A percentile compares a stretch with the other conserved stretches of the same genome.
Evolutionary conservation across 495 filamentous ascomycete species (phyloP).

Genomic region (Aspergillus nidulans): DNA sequence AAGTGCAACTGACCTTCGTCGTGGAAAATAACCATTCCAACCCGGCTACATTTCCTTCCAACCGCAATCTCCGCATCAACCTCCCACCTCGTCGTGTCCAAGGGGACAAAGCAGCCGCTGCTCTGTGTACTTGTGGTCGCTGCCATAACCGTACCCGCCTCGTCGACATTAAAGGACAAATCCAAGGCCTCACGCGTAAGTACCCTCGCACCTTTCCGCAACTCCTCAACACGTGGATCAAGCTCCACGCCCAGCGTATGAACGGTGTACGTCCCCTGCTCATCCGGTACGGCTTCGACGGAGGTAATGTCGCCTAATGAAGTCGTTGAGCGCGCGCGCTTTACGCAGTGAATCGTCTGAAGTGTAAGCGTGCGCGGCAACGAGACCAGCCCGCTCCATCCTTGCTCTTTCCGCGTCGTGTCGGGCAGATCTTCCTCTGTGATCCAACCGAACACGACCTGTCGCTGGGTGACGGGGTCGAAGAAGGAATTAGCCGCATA

Average conservation of each 20-base stretch:
- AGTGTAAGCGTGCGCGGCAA: conserved; percentile 27
- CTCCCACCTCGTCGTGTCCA: conserved; percentile 31
- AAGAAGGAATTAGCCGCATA: conserved; percentile 40
- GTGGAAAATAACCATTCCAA: conserved; percentile 31
- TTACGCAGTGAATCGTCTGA: conserved; percentile 25
- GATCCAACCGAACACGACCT: conserved; percentile 36
- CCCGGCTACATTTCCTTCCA: conserved; percentile 19
- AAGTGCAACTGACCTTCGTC: background rate
- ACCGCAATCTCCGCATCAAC: conserved; percentile 27
- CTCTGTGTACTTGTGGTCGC: no score
- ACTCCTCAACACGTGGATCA: conserved; percentile 23
- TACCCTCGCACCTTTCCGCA: conserved; percentile 15
- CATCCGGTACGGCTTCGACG: conserved; percentile 21
- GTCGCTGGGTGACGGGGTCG: conserved; percentile 26
- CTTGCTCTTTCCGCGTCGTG: conserved; percentile 28
- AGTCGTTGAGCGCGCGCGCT: conserved; percentile 25
- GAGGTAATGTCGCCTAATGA: conserved; percentile 30
- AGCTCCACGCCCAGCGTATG: conserved; percentile 32
- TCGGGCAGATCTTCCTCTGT: conserved; percentile 38
- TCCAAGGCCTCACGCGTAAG: background rate
- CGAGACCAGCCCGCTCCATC: conserved; percentile 40
- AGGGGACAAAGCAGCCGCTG: conserved; percentile 5
- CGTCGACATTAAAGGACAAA: background rate
- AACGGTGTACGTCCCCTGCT: conserved; percentile 24
- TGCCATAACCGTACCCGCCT: no score